phyloP scores from a whole-genome alignment of 1,284 basidiomycete species.

The Laetiporus sulphureus region DNA sequence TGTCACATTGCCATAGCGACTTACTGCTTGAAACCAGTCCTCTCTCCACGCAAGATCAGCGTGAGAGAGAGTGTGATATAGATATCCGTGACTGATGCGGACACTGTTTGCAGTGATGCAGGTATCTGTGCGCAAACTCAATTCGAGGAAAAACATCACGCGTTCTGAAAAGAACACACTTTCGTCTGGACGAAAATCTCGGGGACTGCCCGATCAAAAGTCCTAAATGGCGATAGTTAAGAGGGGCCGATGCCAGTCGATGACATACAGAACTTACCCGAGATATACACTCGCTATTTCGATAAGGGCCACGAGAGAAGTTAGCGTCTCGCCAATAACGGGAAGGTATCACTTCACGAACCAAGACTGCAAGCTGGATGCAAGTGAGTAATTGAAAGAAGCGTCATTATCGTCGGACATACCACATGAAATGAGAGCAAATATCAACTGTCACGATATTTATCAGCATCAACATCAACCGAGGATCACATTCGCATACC shows the following conservation, averaged over 20 bases:
- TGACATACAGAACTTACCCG: not conserved
- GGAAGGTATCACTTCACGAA: not conserved
- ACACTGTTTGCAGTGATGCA: not conserved
- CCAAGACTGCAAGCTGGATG: slow-evolving; percentile 1
- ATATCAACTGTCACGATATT: not conserved
- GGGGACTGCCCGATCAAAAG: not conserved
- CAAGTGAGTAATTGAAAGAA: no score
- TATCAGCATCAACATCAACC: no score
- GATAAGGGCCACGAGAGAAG: not conserved
- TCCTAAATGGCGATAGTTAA: not conserved
- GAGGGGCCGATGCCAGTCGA: not conserved
- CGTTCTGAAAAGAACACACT: not conserved
- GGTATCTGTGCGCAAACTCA: slow-evolving; percentile 1
- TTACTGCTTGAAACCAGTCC: slow-evolving; percentile 4
- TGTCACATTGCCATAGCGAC: no score
- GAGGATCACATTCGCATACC: not conserved
- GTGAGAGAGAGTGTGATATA: slow-evolving; percentile 4
- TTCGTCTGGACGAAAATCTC: not conserved
- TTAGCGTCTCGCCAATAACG: not conserved
- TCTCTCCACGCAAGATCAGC: not conserved
- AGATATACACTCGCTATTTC: slow-evolving; percentile 1
- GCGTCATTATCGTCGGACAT: no score
- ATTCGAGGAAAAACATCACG: not conserved
- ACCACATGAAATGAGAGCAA: not conserved
- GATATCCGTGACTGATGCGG: slow-evolving; percentile 2